These are phyloP conservation scores for Panus rudis DNA, from an alignment of 768 basidiomycete species.

Conservation along the genomic window DNA sequence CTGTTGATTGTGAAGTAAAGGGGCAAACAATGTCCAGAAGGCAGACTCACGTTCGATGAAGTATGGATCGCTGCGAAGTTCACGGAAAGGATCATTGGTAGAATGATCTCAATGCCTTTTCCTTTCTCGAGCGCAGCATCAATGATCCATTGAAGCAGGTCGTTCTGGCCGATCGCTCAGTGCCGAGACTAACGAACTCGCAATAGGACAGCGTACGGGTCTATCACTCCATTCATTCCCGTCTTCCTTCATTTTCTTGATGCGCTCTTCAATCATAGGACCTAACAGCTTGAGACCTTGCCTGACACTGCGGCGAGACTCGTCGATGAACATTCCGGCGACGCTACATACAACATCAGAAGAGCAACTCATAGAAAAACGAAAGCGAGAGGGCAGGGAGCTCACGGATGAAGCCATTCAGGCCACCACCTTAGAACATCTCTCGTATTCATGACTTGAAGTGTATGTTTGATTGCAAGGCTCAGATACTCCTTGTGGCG, in stretches of 20 bases:
- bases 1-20: conserved; percentile 7
- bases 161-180: conserved; percentile 26
- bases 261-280: neutral
- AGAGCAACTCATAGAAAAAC: neutral
- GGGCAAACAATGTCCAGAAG: neutral
- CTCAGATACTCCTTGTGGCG: conserved; percentile 31
- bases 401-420: conserved; percentile 36
- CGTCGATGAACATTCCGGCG: too few species aligned
- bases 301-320: neutral
- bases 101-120: neutral
- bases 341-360: neutral
- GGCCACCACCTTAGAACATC: conserved; percentile 34
- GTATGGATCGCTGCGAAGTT: conserved; percentile 33
- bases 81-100: conserved; percentile 20
- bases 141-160: conserved; percentile 41
- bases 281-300: conserved; percentile 16
- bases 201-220: neutral
- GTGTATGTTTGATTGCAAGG: conserved; percentile 25
- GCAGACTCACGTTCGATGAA: conserved; percentile 16
- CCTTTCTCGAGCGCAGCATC: conserved; percentile 23
- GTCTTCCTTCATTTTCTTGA: neutral
- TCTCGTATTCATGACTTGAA: conserved; percentile 18
- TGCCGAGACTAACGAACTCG: neutral
- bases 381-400: neutral
- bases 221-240: neutral